Conservation (phyloP, 2,329 filamentous ascomycete species). For the Aspergillus vadensis region DNA sequence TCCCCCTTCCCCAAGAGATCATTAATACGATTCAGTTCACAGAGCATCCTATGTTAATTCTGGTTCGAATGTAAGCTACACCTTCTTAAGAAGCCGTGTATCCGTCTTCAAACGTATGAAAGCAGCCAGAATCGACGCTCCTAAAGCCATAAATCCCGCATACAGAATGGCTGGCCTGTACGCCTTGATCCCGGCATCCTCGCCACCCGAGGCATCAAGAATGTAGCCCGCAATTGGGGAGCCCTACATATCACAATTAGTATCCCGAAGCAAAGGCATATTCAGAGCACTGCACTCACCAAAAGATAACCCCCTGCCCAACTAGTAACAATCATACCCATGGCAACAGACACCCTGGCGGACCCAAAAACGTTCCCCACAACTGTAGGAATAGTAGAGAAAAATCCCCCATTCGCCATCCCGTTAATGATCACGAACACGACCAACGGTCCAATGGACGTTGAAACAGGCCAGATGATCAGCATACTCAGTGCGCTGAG, state of each 20-base stretch:
- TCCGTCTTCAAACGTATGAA: conserved; percentile 50
- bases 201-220: conserved; percentile 57
- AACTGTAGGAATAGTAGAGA: conserved; percentile 64
- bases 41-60: too few species aligned
- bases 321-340: conserved; percentile 64
- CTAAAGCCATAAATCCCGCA: conserved; percentile 56
- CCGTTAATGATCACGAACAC: conserved; percentile 64
- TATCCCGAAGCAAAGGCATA: not conserved
- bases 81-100: conserved; percentile 33
- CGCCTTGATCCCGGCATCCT: conserved; percentile 52
- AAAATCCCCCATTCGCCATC: conserved; percentile 63
- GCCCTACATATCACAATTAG: conserved; percentile 39
- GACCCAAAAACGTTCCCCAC: conserved; percentile 62
- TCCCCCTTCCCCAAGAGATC: too few species aligned
- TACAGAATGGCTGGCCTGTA: conserved; percentile 66
- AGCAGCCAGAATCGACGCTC: conserved; percentile 47
- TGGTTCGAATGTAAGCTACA: conserved; percentile 10
- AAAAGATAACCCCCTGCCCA: conserved; percentile 65
- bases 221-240: conserved; percentile 64
- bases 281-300: conserved; percentile 40
- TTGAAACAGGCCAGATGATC: conserved; percentile 62
- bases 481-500: conserved; percentile 61
- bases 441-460: conserved; percentile 55
- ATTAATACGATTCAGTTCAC: too few species aligned
- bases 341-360: conserved; percentile 56